Base-by-base conservation (phyloP, 352 stramenopile genomes). In the Globisporangium paddicum region DNA sequence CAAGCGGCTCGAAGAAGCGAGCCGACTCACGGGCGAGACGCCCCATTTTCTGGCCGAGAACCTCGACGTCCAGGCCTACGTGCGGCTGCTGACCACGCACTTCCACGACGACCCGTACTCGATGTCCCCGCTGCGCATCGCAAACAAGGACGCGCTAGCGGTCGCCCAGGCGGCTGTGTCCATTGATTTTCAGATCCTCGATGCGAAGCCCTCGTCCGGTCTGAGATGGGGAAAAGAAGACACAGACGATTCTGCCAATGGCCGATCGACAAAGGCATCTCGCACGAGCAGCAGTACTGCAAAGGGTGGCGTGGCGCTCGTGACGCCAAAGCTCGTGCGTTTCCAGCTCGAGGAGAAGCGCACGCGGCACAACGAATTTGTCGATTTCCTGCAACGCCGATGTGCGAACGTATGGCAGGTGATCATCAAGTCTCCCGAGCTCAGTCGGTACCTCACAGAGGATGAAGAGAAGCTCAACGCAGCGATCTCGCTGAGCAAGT, bases 341-440 rank as follows among this genome's bases (percentile, higher is more conserved):
- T 93, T 89, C 50, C 86, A 95, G 51, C 64, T 95, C 9, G 78
- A 93, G 66, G 83, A 95, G 55, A 95, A 95, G 53, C 65, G 67
- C 21, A 68, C 69, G 52, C 73, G 80, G 13, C 80, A 87, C 32
- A 59, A 70, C 19, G 67, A 75, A 25, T 91, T 93, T 30, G 55
- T 90, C 28, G 55, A 66, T 7, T 95, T 95, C 44, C 45, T 95
- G 25, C 70, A 89, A 37, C 74, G 69, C 37, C 80, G 79, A 7
- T 91, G 81, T 59, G 62, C 48, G 5, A 65, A 68, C 9, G 79
- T 88, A 8, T 93, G 83, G 83, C 60, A 78, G 4, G 77, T 72
- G 48, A 75, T 93, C 41, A 55, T 77, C 55, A 56, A 70, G 0
- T 90, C 81, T 0, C 58, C 69, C 2, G 77, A 90, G 11, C 55